phyloP scores from a whole-genome alignment of 2,329 filamentous ascomycete species.

The Pseudofabraea citricarpa region DNA sequence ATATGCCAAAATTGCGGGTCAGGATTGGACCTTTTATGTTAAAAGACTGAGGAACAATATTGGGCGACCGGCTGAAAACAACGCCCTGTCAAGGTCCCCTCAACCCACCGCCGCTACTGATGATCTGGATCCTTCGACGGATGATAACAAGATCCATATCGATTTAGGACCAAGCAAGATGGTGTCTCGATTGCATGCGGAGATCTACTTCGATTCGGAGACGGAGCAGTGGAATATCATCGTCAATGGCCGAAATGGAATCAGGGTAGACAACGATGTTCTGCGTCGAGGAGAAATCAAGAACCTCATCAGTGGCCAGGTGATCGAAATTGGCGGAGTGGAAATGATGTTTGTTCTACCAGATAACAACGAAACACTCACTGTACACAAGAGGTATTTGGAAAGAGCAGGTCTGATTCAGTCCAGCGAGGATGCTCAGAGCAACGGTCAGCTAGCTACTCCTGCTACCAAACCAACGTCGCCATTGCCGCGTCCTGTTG shows the following conservation, averaged over 20 bases:
- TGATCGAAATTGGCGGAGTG: constrained; percentile 85
- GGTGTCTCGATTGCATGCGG: constrained; percentile 71
- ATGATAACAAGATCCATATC: constrained; percentile 59
- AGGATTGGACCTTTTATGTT: constrained; percentile 82
- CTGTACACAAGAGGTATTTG: constrained; percentile 65
- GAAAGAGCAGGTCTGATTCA: constrained; percentile 57
- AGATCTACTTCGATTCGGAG: constrained; percentile 67
- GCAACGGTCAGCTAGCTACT: constrained; percentile 11
- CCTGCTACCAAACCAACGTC: constrained; percentile 5
- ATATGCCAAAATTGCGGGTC: constrained; percentile 77
- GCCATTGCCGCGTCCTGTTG: not conserved
- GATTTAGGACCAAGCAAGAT: constrained; percentile 83
- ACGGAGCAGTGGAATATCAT: constrained; percentile 74
- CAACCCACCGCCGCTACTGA: not conserved
- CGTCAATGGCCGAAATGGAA: constrained; percentile 87
- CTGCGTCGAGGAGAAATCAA: constrained; percentile 62
- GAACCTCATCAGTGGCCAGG: constrained; percentile 75
- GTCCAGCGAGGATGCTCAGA: constrained; percentile 15
- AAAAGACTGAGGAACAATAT: constrained; percentile 72
- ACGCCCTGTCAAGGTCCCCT: constrained; percentile 20
- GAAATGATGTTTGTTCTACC: constrained; percentile 99
- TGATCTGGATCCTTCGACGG: constrained; percentile 2
- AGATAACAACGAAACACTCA: constrained; percentile 59
- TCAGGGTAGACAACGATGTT: constrained; percentile 72
- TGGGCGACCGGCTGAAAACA: constrained; percentile 59